Base-by-base conservation (phyloP, 208 protist species). In the Lotmaria passim region DNA sequence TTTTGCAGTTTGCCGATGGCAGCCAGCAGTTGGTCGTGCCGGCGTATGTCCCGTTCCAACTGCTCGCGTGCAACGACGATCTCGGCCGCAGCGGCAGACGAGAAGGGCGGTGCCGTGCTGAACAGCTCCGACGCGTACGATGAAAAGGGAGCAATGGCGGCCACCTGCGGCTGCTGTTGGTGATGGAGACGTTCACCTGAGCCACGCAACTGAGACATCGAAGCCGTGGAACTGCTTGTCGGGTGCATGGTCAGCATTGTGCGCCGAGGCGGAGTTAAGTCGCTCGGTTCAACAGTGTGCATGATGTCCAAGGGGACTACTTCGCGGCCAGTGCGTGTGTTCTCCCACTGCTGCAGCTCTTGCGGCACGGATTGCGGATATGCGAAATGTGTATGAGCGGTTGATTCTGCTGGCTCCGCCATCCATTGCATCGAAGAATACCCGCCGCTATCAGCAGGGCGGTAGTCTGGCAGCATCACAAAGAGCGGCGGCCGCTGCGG, bases 1-100 rank as follows among this genome's bases (percentile, higher is more conserved):
- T 69, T 69, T 67, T 94, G 89, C 47, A 94, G 55, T 41, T 89
- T 91, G 3, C 66, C 74, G 7, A 94, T 85, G 12, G 89, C 85
- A 30, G 75, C 78, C 36, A 91, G 60, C 34, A 94, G 82, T 64
- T 90, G 83, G 63, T 91, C 85, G 44, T 94, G 79, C 28, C 78
- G 86, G 3, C 69, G 73, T 31, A 91, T 91, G 30, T 87, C 83
- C 24, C 76, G 72, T 58, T 88, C 85, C 48, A 94, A 72, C 34
- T 69, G 75, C 30, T 75, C 77, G 26, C 88, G 82, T 12, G 66
- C n/a, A 5, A 48, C 61, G 7, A 38, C 46, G n/a, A 52, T 11
- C 31, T 55, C 56, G 7, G 52, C 56, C 3, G 62, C 8, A 21
- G 31, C 39, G 4, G 57, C 23, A 34, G 28, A 36, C 23, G 73